Evolutionary conservation across 768 basidiomycete species (phyloP), one percentile per base, ranked within the genome.

Genomic region (Leucocoprinus leucothites): DNA sequence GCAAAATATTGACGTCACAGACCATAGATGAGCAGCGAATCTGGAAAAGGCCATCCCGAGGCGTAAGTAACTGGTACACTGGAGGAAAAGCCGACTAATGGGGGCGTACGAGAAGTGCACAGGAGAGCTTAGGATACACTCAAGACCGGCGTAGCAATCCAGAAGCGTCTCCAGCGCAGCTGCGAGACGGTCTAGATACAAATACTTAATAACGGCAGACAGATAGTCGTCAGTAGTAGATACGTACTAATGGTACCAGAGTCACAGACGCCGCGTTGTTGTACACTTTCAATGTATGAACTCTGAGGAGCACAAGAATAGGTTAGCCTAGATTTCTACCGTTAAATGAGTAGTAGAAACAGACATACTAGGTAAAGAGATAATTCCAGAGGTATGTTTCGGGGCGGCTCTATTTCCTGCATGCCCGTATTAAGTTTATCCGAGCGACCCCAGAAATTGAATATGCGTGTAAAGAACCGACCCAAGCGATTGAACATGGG

Each of bases 41-140:
- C 85, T 86, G 58, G 22, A 3, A 9, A 6, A 16, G 24, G 25
- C n/a, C n/a, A 46, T 22, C 43, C 8, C 24, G 9, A 26, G 26
- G 16, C 46, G 40, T 36, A 5, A 53, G n/a, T 16, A 18, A 11
- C 16, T 47, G 7, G n/a, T 14, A 14, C 31, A 28, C 16, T 26
- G 1, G 8, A 47, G 22, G 21, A 16, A 35, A 16, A 2, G 38
- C 41, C 19, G 2, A n/a, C n/a, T n/a, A n/a, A n/a, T n/a, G n/a
- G 9, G 31, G 3, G 68, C 78, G 42, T 60, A 87, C 80, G 86
- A 88, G 69, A 86, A 89, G 9, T 87, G 88, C 43, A 90, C 87
- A 2, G 87, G 87, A 1, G 86, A 87, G 0, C 86, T 89, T 3
- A 90, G 73, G 58, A 89, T 87, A 40, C 88, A 73, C 62, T 90